Evolutionary conservation across 371 early-diverging fungal genomes (phyloP), one percentile per base, ranked within the genome.

Genomic region (Blakeslea trispora): DNA sequence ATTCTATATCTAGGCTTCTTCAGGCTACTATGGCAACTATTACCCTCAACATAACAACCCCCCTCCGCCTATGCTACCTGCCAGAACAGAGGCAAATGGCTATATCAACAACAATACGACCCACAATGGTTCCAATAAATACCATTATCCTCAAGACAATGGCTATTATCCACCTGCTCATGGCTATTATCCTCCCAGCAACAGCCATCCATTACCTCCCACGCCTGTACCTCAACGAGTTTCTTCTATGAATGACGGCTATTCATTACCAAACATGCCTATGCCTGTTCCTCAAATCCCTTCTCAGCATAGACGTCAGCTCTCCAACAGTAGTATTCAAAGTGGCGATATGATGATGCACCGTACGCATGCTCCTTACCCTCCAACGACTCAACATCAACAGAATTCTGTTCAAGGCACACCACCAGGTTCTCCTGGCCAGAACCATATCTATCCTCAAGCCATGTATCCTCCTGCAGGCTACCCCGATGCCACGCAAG

Each of bases 181-280:
- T 9, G 28, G n/a, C 50, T 47, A 45, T 10, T 37, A 37, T 37
- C 50, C 34, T 11, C 18, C 14, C 10, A 6, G 14, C 2, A 39
- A 14, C 21, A n/a, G n/a, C 9, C 47, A 41, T 8, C 39, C 51
- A 31, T 42, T 46, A 47, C 57, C 51, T 28, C 40, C 56, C 34
- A 56, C 63, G 1, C 57, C 63, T 57, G 13, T 61, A 40, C 63
- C 55, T 37, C 63, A 62, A 22, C 39, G 63, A 42, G 61, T 61
- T 0, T 44, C 55, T 21, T 55, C 55, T 6, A 41, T 49, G n/a
- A 22, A 43, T 7, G 24, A 42, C 19, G 32, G 18, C 0, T 45
- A 37, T 47, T 22, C 58, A 37, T 47, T 45, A 17, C 37, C 45
- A 23, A 53, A 48, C 15, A 44, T 56, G n/a, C 19, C 63, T 19